These are phyloP conservation scores for Leccinum insigne DNA, from an alignment of 1,284 basidiomycete genomes.

Conservation along the genomic window DNA sequence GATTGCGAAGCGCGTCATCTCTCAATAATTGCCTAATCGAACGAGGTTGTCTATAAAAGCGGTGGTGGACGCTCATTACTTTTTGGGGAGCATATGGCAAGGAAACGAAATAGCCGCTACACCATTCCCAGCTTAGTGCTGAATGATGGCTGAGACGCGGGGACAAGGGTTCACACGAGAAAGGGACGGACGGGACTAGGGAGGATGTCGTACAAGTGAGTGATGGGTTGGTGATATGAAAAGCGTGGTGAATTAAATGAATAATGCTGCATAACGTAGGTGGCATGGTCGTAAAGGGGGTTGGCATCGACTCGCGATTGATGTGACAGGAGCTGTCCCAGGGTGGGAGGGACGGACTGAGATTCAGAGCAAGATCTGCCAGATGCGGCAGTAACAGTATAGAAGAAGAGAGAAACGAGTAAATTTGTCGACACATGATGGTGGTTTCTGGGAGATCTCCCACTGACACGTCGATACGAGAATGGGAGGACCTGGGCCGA, in stretches of 20 bases:
- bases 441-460: conserved; percentile 26
- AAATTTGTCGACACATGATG: conserved; percentile 12
- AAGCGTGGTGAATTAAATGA: conserved; percentile 17
- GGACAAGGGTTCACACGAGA: conserved; percentile 12
- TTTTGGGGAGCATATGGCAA: neutral
- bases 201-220: conserved; percentile 9
- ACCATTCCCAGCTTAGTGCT: conserved; percentile 14
- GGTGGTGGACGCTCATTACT: conserved; percentile 9
- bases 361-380: conserved; percentile 21
- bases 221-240: conserved; percentile 11
- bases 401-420: conserved; percentile 10
- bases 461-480: conserved; percentile 19
- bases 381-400: conserved; percentile 19
- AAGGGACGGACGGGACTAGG: neutral
- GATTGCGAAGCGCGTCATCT: conserved; percentile 24
- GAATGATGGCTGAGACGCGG: neutral
- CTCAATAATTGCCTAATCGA: conserved; percentile 17
- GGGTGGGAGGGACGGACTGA: conserved; percentile 12
- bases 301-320: conserved; percentile 6
- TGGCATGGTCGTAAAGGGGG: conserved; percentile 15
- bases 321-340: conserved; percentile 32
- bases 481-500: conserved; percentile 16
- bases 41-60: conserved; percentile 13
- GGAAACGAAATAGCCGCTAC: conserved; percentile 13
- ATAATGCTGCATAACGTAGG: conserved; percentile 12